A percentile compares a stretch with the other conserved stretches of the same genome.
phyloP scores from a whole-genome alignment of 306 rosid genomes.

The Canavalia ensiformis region DNA sequence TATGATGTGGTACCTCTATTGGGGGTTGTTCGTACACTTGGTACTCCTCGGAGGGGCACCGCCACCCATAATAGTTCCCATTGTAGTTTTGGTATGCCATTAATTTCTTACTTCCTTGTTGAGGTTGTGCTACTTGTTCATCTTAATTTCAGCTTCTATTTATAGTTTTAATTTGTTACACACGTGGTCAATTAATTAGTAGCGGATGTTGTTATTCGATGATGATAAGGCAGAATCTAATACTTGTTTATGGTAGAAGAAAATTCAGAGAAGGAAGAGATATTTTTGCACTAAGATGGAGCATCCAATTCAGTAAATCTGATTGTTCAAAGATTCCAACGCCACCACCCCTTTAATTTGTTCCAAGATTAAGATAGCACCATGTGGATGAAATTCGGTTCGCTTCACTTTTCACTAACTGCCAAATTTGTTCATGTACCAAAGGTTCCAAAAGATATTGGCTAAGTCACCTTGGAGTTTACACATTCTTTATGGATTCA shows the following conservation, averaged over 20 bases:
- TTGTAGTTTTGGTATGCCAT: constrained; percentile 52
- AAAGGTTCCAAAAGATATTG: neutral
- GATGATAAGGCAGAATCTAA: constrained; percentile 54
- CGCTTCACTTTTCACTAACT: neutral
- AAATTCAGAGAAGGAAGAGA: constrained; percentile 3
- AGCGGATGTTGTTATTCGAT: neutral
- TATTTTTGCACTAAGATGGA: constrained; percentile 7
- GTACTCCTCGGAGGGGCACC: constrained; percentile 28
- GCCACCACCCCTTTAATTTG: constrained; percentile 35
- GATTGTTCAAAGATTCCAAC: constrained; percentile 25
- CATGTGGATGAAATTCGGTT: constrained; percentile 22
- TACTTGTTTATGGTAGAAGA: constrained; percentile 15
- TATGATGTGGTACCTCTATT: constrained; percentile 4
- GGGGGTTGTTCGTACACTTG: constrained; percentile 10
- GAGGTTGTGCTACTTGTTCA: neutral
- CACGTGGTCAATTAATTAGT: neutral
- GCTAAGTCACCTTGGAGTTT: too few relatives aligned
- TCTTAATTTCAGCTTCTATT: constrained; percentile 29
- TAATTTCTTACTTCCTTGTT: neutral
- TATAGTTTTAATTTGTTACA: constrained; percentile 21
- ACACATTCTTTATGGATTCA: too few relatives aligned
- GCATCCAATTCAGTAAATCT: neutral
- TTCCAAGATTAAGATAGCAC: neutral
- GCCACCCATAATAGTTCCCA: constrained; percentile 13
- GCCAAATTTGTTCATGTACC: neutral